These are phyloP conservation scores for Harrya chromipes DNA, from an alignment of 768 basidiomycete species.

Conservation along the genomic window DNA sequence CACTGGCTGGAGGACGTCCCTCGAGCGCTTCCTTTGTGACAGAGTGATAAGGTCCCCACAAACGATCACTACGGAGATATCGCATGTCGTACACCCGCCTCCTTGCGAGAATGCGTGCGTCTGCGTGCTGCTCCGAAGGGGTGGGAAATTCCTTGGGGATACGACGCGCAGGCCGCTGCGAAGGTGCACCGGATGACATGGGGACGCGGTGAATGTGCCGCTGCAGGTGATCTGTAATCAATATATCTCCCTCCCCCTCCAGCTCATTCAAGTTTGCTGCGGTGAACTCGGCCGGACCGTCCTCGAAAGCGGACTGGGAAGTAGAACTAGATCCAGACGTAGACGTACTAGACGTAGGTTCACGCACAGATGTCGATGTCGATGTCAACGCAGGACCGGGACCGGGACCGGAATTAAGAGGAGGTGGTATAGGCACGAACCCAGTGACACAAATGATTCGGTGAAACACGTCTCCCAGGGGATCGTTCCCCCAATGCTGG, in stretches of 20 bases:
- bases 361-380: too few relatives aligned
- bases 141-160: conserved; percentile 7
- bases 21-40: conserved; percentile 13
- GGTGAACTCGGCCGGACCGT: too few relatives aligned
- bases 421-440: conserved; percentile 32
- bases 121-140: conserved; percentile 12
- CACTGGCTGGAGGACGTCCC: neutral
- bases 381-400: neutral
- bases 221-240: too few relatives aligned
- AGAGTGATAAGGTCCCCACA: conserved; percentile 28
- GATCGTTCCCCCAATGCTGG: conserved; percentile 26
- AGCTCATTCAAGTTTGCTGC: neutral
- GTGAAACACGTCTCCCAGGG: conserved; percentile 37
- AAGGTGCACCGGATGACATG: too few relatives aligned
- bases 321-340: neutral
- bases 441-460: conserved; percentile 45
- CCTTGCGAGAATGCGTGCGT: conserved; percentile 27
- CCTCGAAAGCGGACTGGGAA: too few relatives aligned
- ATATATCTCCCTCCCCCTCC: neutral
- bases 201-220: too few relatives aligned
- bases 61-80: conserved; percentile 25
- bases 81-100: conserved; percentile 32
- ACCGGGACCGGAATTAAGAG: conserved; percentile 1
- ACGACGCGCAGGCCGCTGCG: neutral
- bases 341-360: neutral